phyloP scores from a whole-genome alignment of 1,284 basidiomycete genomes.

The Athelia sp. region DNA sequence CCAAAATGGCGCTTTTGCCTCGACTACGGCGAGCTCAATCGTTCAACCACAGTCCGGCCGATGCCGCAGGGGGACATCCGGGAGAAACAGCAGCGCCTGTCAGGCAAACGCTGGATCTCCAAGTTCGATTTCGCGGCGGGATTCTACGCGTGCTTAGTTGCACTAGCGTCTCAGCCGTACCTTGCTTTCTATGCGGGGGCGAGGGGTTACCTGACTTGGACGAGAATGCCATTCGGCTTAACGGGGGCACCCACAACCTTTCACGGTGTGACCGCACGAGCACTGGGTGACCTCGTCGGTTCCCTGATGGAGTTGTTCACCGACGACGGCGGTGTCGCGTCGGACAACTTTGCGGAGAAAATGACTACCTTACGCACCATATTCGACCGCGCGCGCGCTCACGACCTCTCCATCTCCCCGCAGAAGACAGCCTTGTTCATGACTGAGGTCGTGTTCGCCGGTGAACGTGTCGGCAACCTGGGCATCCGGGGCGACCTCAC shows the following conservation, averaged over 20 bases:
- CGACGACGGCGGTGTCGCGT: slow-evolving; percentile 24
- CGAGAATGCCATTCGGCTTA: slow-evolving; percentile 34
- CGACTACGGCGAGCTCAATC: slow-evolving; percentile 4
- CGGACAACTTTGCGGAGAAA: slow-evolving; percentile 19
- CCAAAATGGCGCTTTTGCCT: slow-evolving; percentile 10
- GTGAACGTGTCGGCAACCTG: slow-evolving; percentile 18
- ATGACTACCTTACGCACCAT: slow-evolving; percentile 17
- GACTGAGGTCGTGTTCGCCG: slow-evolving; percentile 24
- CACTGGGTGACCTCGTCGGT: slow-evolving; percentile 24
- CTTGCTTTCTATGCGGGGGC: slow-evolving; percentile 33
- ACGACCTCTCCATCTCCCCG: slow-evolving; percentile 24
- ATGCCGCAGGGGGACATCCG: slow-evolving; percentile 25
- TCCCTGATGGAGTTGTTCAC: slow-evolving; percentile 26
- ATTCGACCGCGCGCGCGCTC: slow-evolving; percentile 15
- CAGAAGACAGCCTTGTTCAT: slow-evolving; percentile 27
- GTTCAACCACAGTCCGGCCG: slow-evolving; percentile 5
- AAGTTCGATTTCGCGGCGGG: slow-evolving; percentile 30
- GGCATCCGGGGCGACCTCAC: slow-evolving; percentile 22
- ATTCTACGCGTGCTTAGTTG: slow-evolving; percentile 29
- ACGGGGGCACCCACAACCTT: slow-evolving; percentile 36
- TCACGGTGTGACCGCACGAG: slow-evolving; percentile 23
- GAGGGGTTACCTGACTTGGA: slow-evolving; percentile 29
- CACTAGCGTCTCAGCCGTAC: slow-evolving; percentile 24
- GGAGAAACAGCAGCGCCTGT: slow-evolving; percentile 25
- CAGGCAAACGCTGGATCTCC: slow-evolving; percentile 25